phyloP scores from a whole-genome alignment of 2,329 filamentous ascomycete species.

The Phyllosticta paracitricarpa region DNA sequence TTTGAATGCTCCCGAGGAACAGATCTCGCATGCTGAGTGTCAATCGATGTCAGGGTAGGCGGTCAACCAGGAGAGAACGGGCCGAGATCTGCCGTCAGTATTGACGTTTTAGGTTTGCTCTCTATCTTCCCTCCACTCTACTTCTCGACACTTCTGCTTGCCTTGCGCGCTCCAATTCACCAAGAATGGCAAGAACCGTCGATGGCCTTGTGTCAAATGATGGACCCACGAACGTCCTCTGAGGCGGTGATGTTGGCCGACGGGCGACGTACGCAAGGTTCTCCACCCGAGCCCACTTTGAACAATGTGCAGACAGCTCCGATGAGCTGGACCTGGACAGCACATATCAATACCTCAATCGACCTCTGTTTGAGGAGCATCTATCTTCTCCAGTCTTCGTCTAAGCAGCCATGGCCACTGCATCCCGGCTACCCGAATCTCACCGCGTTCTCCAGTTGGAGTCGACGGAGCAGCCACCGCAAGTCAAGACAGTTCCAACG shows the following conservation, averaged over 20 bases:
- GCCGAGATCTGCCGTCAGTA: neutral
- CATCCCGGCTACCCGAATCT: constrained; percentile 4
- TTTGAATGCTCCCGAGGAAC: too few relatives aligned
- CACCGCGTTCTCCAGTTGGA: constrained; percentile 23
- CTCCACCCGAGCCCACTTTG: neutral
- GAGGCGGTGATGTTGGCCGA: neutral
- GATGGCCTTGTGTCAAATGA: neutral
- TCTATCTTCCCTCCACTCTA: neutral
- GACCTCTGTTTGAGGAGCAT: too few relatives aligned
- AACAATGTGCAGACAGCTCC: neutral
- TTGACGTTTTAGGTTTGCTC: neutral
- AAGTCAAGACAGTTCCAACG: constrained; percentile 23
- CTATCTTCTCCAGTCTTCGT: too few relatives aligned
- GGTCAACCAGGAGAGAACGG: neutral
- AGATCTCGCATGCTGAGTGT: too few relatives aligned
- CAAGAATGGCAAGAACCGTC: neutral
- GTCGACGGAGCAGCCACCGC: constrained; percentile 16
- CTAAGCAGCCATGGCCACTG: neutral
- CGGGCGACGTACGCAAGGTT: neutral
- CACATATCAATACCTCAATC: neutral
- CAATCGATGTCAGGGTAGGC: neutral
- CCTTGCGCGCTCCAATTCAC: neutral
- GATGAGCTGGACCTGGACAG: neutral
- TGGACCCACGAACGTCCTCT: neutral
- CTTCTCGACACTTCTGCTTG: neutral